Conservation (phyloP, 1,284 basidiomycete genomes). For the Mycena citricolor region DNA sequence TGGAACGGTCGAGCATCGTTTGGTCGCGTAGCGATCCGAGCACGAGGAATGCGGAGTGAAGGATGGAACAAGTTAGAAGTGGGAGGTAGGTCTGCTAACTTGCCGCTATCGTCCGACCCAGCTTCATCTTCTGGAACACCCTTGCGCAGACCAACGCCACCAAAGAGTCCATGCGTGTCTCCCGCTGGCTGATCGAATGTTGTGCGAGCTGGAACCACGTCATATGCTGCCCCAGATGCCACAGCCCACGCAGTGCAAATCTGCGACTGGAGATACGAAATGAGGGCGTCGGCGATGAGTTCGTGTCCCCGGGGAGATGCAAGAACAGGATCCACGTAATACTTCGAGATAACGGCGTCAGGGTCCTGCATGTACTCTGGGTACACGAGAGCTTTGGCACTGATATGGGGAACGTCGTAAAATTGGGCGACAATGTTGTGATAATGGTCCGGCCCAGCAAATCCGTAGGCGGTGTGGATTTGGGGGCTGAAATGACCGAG, state of each 20-base stretch:
- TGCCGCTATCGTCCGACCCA: constrained; percentile 15
- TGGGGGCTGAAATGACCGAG: constrained; percentile 92
- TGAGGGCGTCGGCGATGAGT: constrained; percentile 81
- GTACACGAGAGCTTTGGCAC: constrained; percentile 81
- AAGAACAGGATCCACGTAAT: constrained; percentile 83
- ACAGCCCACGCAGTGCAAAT: constrained; percentile 84
- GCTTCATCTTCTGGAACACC: constrained; percentile 51
- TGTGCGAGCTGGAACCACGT: constrained; percentile 50
- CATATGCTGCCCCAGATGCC: constrained; percentile 64
- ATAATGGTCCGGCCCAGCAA: constrained; percentile 83
- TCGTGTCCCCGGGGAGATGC: constrained; percentile 80
- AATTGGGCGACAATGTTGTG: constrained; percentile 90
- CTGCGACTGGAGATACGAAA: constrained; percentile 85
- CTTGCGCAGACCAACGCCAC: constrained; percentile 69
- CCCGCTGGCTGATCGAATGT: constrained; percentile 33
- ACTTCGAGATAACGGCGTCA: constrained; percentile 55
- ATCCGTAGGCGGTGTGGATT: constrained; percentile 74
- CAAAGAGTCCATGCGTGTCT: constrained; percentile 61
- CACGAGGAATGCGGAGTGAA: constrained; percentile 59
- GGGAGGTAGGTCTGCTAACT: constrained; percentile 29
- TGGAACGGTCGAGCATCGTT: constrained; percentile 58
- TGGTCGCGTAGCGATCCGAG: constrained; percentile 74
- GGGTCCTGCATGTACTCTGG: constrained; percentile 80
- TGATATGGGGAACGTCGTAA: constrained; percentile 92
- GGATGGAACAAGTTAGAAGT: constrained; percentile 33